Conservation (phyloP, 805 yeast genomes). For the Saturnispora gosingensis region DNA sequence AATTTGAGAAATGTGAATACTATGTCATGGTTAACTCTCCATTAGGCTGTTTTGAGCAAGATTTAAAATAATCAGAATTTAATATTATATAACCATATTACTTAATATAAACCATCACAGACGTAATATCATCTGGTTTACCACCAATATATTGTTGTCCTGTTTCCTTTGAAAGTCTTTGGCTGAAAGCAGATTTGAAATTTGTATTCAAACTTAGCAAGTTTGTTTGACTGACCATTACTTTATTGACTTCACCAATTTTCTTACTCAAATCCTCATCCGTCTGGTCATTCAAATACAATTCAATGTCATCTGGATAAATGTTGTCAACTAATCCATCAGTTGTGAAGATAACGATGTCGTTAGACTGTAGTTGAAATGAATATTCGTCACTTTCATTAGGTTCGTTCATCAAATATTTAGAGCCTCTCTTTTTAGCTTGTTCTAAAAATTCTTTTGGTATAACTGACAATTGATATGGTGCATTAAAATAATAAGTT, state of each 20-base stretch:
- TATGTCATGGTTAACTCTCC: conserved; percentile 40
- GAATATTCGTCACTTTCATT: conserved; percentile 54
- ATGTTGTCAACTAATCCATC: conserved; percentile 93
- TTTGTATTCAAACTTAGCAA: conserved; percentile 61
- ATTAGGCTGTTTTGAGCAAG: conserved; percentile 31
- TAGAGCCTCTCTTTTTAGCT: conserved; percentile 46
- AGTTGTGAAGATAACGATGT: conserved; percentile 76
- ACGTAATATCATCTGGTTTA: conserved; percentile 90
- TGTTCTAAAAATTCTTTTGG: conserved; percentile 51
- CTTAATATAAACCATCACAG: conserved; percentile 59
- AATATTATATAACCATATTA: conserved; percentile 8
- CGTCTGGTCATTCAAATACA: conserved; percentile 49
- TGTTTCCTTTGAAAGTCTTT: conserved; percentile 55
- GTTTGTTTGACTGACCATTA: conserved; percentile 61
- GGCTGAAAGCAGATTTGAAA: conserved; percentile 81
- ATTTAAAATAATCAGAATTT: not conserved
- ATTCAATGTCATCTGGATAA: conserved; percentile 58
- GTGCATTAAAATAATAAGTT: conserved; percentile 84
- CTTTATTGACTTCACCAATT: conserved; percentile 32
- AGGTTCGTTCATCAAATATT: conserved; percentile 67
- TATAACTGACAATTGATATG: conserved; percentile 79
- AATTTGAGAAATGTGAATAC: conserved; percentile 86
- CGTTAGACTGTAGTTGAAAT: conserved; percentile 60
- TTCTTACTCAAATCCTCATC: conserved; percentile 9
- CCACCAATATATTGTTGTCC: conserved; percentile 79